Evolutionary conservation across 768 basidiomycete species (phyloP).

Genomic region (Psilocybe subaeruginosa): DNA sequence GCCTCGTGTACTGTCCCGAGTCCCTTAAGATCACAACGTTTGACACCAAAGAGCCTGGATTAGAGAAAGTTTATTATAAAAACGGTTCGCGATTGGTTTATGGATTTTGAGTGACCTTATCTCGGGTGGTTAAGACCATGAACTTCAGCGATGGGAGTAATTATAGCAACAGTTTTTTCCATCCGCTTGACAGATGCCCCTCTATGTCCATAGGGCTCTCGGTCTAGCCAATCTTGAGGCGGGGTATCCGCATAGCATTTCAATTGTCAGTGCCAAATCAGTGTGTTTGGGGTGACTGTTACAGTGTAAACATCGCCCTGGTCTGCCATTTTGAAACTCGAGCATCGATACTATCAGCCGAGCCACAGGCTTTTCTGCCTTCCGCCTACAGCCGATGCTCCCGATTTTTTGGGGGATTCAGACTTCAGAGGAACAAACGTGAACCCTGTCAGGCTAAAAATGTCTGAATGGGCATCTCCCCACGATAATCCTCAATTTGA

Average conservation of each 20-base stretch:
- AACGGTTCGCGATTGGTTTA: slow-evolving; percentile 6
- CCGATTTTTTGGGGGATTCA: slow-evolving; percentile 1
- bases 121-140: not conserved
- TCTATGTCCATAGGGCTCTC: not conserved
- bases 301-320: slow-evolving; percentile 10
- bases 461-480: slow-evolving; percentile 10
- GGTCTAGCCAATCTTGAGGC: slow-evolving; percentile 1
- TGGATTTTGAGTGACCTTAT: not conserved
- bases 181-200: slow-evolving; percentile 4
- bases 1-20: slow-evolving; percentile 16
- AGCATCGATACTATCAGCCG: slow-evolving; percentile 5
- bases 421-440: not conserved
- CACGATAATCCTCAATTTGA: slow-evolving; percentile 9
- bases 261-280: not conserved
- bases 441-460: slow-evolving; percentile 10
- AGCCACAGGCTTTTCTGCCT: slow-evolving; percentile 1
- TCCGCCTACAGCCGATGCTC: slow-evolving; percentile 5
- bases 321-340: slow-evolving; percentile 14
- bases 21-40: slow-evolving; percentile 8
- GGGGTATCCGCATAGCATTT: slow-evolving; percentile 4
- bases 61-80: slow-evolving; percentile 6
- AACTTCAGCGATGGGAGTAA: not conserved
- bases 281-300: slow-evolving; percentile 6
- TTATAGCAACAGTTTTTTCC: not conserved
- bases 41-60: slow-evolving; percentile 9